These are phyloP conservation scores for Bertia moriformis DNA, from an alignment of 2,329 filamentous ascomycete genomes.

Conservation along the genomic window DNA sequence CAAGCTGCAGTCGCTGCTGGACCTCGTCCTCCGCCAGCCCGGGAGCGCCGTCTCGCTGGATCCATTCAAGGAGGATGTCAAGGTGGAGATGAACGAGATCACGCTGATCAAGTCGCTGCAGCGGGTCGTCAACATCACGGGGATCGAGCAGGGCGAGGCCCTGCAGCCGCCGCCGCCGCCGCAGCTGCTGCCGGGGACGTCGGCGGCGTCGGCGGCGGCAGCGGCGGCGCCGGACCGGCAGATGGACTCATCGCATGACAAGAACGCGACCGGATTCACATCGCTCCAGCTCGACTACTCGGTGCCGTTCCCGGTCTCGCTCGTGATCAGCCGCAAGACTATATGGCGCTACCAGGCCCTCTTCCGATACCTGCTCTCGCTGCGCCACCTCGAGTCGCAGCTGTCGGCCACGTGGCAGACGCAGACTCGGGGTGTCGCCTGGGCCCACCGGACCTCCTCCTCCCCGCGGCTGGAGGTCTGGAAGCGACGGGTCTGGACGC, in stretches of 20 bases:
- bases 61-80: constrained; percentile 96
- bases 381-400: constrained; percentile 78
- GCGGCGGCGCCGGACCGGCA: no score
- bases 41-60: constrained; percentile 87
- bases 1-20: constrained; percentile 86
- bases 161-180: no score
- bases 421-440: constrained; percentile 66
- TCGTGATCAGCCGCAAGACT: constrained; percentile 91
- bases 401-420: constrained; percentile 81
- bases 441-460: constrained; percentile 67
- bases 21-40: constrained; percentile 83
- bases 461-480: constrained; percentile 61
- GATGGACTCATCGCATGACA: no score
- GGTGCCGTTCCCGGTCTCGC: constrained; percentile 85
- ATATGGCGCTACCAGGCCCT: constrained; percentile 93
- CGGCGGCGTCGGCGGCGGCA: constrained; percentile 34
- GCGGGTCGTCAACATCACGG: constrained; percentile 90
- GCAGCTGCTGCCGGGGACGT: constrained; percentile 51
- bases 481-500: constrained; percentile 84
- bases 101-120: constrained; percentile 87
- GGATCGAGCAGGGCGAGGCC: constrained; percentile 77
- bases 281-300: constrained; percentile 87
- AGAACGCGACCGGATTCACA: constrained; percentile 78
- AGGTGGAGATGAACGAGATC: constrained; percentile 91
- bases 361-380: constrained; percentile 81